phyloP scores from a whole-genome alignment of 2,329 filamentous ascomycete species.

The Diaporthe sp. region DNA sequence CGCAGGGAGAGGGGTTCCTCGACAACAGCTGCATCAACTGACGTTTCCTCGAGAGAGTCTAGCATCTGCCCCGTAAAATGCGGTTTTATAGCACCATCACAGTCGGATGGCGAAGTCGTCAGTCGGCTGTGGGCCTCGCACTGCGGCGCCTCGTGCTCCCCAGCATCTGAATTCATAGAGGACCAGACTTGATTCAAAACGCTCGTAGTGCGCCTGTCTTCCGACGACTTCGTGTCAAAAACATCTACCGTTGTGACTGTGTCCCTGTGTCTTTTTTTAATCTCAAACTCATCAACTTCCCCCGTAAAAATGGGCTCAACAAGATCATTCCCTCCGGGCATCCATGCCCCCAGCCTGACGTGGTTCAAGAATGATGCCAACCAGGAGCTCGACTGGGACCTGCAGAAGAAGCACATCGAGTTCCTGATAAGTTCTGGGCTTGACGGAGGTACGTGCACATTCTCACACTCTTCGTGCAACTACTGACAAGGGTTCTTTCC shows the following conservation, averaged over 20 bases:
- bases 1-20: constrained; percentile 5
- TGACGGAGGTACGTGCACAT: constrained; percentile 58
- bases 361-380: constrained; percentile 63
- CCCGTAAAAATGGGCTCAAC: constrained; percentile 18
- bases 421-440: constrained; percentile 68
- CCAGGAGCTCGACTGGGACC: constrained; percentile 70
- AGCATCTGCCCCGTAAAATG: constrained; percentile 13
- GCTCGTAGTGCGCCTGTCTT: background rate
- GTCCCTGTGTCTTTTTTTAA: background rate
- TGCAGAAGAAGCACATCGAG: constrained; percentile 66
- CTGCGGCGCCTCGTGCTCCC: background rate
- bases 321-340: constrained; percentile 61
- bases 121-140: constrained; percentile 15
- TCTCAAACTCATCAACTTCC: background rate
- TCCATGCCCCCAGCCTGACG: constrained; percentile 70
- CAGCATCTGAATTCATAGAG: background rate
- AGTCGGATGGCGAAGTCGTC: constrained; percentile 19
- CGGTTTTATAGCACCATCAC: constrained; percentile 7
- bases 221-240: background rate
- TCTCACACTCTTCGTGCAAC: background rate
- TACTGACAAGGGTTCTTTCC: constrained; percentile 38
- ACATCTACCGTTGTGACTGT: background rate
- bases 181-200: background rate
- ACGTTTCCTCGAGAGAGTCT: constrained; percentile 1
- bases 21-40: constrained; percentile 7